Percentiles rank a stretch among this genome's conserved stretches.
Evolutionary conservation across 139 green algal species (phyloP).

Genomic region (Astrephomene gubernaculifera): DNA sequence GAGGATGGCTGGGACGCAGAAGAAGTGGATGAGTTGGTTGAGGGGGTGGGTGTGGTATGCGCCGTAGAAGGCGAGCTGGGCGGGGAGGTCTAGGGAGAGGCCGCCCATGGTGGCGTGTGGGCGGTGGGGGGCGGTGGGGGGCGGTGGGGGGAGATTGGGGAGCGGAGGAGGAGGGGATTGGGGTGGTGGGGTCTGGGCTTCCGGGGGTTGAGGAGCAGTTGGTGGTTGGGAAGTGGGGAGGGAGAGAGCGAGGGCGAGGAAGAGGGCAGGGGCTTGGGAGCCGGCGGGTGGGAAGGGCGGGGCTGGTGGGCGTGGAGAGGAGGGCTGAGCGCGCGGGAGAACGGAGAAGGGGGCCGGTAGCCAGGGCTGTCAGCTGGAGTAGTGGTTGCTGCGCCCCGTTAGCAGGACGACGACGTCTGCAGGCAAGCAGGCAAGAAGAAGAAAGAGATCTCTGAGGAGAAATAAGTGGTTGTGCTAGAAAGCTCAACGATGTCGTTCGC

Average conservation of each 20-base stretch:
- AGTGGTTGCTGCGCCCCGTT: too few species aligned
- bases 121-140: too few species aligned
- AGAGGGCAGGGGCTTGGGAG: neutral
- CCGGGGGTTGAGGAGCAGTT: neutral
- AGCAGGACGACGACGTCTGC: too few species aligned
- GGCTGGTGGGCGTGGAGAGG: neutral
- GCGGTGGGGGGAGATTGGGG: neutral
- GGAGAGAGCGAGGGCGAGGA: neutral
- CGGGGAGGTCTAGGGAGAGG: conserved; percentile 46
- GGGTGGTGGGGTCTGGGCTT: neutral
- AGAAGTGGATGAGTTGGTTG: conserved; percentile 89
- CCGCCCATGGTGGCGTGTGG: neutral
- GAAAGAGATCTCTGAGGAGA: too few species aligned
- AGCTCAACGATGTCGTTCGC: too few species aligned
- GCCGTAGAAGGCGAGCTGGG: conserved; percentile 82
- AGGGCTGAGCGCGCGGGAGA: neutral
- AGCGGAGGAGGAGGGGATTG: neutral
- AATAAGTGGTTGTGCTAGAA: too few species aligned
- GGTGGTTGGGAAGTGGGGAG: neutral
- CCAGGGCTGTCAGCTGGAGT: too few species aligned
- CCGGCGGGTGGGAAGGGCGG: neutral
- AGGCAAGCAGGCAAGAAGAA: too few species aligned
- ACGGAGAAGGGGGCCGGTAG: too few species aligned
- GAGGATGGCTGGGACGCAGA: conserved; percentile 84
- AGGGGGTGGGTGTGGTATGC: conserved; percentile 74